phyloP scores from a whole-genome alignment of 2,329 filamentous ascomycete genomes.

The Aspergillus sp. region DNA sequence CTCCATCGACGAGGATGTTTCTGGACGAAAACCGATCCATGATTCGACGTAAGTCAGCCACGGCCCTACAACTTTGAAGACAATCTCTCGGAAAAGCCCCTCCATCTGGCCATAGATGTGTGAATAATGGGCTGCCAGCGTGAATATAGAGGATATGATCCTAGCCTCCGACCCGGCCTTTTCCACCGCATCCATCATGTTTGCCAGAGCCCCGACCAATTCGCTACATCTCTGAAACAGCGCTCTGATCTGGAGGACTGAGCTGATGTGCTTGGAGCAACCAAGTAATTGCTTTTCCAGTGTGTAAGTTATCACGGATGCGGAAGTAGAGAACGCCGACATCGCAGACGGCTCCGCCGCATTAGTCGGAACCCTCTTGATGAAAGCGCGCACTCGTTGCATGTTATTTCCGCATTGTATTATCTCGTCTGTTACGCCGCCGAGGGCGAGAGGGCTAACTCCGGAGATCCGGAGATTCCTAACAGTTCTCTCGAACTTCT shows the following conservation, averaged over 20 bases:
- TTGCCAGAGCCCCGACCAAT: slow-evolving; percentile 35
- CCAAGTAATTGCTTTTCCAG: slow-evolving; percentile 37
- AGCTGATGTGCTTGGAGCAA: slow-evolving; percentile 25
- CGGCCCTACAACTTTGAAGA: slow-evolving; percentile 62
- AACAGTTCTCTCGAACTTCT: slow-evolving; percentile 42
- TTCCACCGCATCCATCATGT: slow-evolving; percentile 47
- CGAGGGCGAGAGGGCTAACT: slow-evolving; percentile 45
- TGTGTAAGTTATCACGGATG: slow-evolving; percentile 35
- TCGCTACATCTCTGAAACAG: slow-evolving; percentile 41
- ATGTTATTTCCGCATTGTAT: slow-evolving; percentile 38
- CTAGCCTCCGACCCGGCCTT: slow-evolving; percentile 57
- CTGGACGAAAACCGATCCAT: slow-evolving; percentile 70
- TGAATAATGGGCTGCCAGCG: slow-evolving; percentile 63
- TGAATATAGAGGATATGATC: slow-evolving; percentile 61
- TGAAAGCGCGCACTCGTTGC: slow-evolving; percentile 37
- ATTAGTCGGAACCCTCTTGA: slow-evolving; percentile 27
- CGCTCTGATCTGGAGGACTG: slow-evolving; percentile 38
- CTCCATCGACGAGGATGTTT: slow-evolving; percentile 53
- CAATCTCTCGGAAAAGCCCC: slow-evolving; percentile 65
- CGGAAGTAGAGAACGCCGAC: slow-evolving; percentile 35
- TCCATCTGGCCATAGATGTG: slow-evolving; percentile 62
- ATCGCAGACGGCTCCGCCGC: slow-evolving; percentile 30
- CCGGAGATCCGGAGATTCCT: slow-evolving; percentile 51
- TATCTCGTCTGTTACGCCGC: slow-evolving; percentile 31
- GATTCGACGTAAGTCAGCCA: slow-evolving; percentile 68